Conservation (phyloP, 2,329 filamentous ascomycete genomes). For the Fusarium veterinarium region DNA sequence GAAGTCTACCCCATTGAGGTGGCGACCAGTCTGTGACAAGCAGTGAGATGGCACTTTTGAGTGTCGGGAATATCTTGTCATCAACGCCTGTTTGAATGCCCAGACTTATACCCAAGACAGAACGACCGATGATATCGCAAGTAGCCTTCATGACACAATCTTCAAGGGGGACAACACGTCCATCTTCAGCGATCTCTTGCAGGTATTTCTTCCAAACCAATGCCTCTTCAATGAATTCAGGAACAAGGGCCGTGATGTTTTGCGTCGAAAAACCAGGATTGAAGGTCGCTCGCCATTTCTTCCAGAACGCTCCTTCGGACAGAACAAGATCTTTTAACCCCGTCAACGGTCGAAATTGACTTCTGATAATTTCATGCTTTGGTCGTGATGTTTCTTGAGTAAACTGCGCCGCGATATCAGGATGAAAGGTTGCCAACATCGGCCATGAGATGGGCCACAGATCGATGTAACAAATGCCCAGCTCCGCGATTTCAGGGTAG, state of each 20-base stretch:
- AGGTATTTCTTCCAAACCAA: background rate
- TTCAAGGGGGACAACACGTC: background rate
- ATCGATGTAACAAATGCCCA: background rate
- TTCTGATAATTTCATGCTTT: background rate
- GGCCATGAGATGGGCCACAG: slow-evolving; percentile 4
- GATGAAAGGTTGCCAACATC: background rate
- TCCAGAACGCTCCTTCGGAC: background rate
- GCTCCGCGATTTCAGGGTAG: background rate
- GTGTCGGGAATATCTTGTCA: background rate
- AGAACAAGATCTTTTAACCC: slow-evolving; percentile 1
- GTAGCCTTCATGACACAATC: background rate
- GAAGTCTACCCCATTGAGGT: background rate
- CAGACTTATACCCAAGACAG: background rate
- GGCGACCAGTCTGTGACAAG: slow-evolving; percentile 4
- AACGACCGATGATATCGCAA: slow-evolving; percentile 8
- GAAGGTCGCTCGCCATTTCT: slow-evolving; percentile 2
- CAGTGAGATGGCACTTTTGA: background rate
- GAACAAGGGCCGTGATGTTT: background rate
- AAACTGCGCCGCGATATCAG: background rate
- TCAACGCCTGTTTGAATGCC: background rate
- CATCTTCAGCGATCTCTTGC: background rate
- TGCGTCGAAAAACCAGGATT: slow-evolving; percentile 3
- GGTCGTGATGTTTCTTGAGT: background rate
- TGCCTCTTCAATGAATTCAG: background rate
- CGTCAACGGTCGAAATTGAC: background rate